phyloP scores from a whole-genome alignment of 2,329 filamentous ascomycete genomes.

The Alternaria sp. region DNA sequence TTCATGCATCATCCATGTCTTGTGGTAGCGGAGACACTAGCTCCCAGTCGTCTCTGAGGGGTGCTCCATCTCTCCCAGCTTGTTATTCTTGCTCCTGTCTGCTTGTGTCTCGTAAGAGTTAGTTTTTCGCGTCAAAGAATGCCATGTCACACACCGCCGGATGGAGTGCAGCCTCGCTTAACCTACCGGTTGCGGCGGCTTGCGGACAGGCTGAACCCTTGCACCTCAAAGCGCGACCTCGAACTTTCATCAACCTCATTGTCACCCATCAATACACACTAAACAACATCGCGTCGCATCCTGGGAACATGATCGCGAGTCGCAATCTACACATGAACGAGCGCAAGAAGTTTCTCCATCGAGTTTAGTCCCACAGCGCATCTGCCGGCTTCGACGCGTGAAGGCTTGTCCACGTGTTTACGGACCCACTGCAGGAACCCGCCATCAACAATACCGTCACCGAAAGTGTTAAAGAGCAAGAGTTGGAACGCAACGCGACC shows the following conservation, averaged over 20 bases:
- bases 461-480: constrained; percentile 13
- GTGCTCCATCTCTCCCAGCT: not conserved
- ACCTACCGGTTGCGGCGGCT: constrained; percentile 17
- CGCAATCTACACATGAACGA: constrained; percentile 10
- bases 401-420: constrained; percentile 34
- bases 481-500: constrained; percentile 2
- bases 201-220: constrained; percentile 20
- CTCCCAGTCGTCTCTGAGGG: not conserved
- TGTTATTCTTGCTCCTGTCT: not conserved
- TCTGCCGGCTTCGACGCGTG: constrained; percentile 33
- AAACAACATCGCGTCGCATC: not conserved
- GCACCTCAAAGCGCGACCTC: constrained; percentile 24
- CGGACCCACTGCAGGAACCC: constrained; percentile 18
- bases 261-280: constrained; percentile 16
- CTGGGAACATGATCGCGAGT: constrained; percentile 26
- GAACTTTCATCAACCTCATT: constrained; percentile 20
- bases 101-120: not conserved
- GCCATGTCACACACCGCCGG: constrained; percentile 21
- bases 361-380: constrained; percentile 14
- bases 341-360: constrained; percentile 13
- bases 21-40: constrained; percentile 12
- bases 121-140: constrained; percentile 12
- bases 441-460: constrained; percentile 16
- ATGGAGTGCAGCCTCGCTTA: constrained; percentile 16
- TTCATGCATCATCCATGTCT: constrained; percentile 23